These are phyloP conservation scores for Umbelopsis sp. DNA, from an alignment of 371 early-diverging fungal species.

Conservation along the genomic window DNA sequence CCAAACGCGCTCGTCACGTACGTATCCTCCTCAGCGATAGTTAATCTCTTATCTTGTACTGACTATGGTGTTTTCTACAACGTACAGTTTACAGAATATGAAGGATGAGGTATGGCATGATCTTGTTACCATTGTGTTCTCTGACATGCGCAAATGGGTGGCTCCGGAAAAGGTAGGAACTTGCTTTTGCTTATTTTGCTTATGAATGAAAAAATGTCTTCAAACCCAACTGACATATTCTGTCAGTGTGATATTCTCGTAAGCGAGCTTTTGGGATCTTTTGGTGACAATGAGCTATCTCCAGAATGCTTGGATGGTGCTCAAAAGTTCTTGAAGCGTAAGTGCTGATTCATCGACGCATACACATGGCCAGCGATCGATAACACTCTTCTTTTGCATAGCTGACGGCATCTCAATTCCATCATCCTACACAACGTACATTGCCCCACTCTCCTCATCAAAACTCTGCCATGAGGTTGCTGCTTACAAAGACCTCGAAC, in stretches of 20 bases:
- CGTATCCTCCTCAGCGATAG: constrained; percentile 21
- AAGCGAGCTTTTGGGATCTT: constrained; percentile 91
- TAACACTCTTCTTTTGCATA: constrained; percentile 19
- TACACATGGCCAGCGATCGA: neutral
- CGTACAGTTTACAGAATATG: constrained; percentile 69
- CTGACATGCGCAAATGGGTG: constrained; percentile 92
- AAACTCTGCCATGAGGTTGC: constrained; percentile 71
- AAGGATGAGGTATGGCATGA: constrained; percentile 83
- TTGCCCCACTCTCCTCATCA: constrained; percentile 86
- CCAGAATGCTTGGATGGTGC: constrained; percentile 97
- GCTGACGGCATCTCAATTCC: constrained; percentile 92
- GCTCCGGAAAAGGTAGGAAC: constrained; percentile 65
- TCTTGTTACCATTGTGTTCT: constrained; percentile 78
- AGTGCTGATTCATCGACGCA: constrained; percentile 1
- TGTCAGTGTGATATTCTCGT: constrained; percentile 85
- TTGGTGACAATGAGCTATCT: constrained; percentile 97
- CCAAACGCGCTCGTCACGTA: constrained; percentile 91
- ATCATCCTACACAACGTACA: constrained; percentile 76
- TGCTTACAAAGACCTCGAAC: constrained; percentile 64
- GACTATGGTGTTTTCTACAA: no score
- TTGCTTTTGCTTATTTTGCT: no score
- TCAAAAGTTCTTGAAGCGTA: constrained; percentile 79
- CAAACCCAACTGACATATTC: constrained; percentile 17
- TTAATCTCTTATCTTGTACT: no score
- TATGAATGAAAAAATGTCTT: neutral